Evolutionary conservation across 2,329 filamentous ascomycete genomes (phyloP).

Genomic region (Neofusicoccum ribis): DNA sequence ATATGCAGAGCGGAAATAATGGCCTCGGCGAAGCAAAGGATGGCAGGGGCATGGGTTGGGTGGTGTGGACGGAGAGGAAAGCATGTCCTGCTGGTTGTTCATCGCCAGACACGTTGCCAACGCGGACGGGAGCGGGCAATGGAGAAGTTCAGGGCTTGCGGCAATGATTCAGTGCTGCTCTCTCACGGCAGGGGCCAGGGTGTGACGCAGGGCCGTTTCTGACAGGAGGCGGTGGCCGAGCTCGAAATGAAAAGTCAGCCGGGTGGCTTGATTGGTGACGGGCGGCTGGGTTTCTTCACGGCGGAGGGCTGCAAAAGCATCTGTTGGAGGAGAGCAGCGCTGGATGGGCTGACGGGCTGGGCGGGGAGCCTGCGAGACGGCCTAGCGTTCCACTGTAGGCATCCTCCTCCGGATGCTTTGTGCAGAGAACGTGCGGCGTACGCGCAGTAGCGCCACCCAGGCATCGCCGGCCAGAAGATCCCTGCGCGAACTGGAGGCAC

Average conservation of each 20-base stretch:
- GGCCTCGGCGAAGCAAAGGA: neutral
- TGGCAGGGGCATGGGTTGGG: neutral
- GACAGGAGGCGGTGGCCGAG: neutral
- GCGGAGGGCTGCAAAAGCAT: neutral
- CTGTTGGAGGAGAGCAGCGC: neutral
- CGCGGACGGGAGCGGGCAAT: neutral
- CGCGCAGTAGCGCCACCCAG: neutral
- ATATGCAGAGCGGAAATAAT: neutral
- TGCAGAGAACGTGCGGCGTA: neutral
- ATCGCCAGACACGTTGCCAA: neutral
- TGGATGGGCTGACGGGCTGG: neutral
- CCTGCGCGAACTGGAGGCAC: neutral
- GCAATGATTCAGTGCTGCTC: neutral
- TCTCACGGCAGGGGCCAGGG: neutral
- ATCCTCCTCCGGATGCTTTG: neutral
- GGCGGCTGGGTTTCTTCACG: neutral
- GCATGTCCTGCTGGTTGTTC: neutral
- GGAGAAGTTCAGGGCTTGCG: neutral
- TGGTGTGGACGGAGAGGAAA: neutral
- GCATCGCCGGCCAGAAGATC: neutral
- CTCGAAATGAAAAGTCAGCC: neutral
- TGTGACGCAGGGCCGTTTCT: neutral
- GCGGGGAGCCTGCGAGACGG: neutral
- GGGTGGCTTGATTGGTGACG: conserved; percentile 3
- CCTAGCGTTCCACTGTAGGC: neutral